phyloP scores from a whole-genome alignment of 768 basidiomycete genomes.

The Hypholoma sublateritium region DNA sequence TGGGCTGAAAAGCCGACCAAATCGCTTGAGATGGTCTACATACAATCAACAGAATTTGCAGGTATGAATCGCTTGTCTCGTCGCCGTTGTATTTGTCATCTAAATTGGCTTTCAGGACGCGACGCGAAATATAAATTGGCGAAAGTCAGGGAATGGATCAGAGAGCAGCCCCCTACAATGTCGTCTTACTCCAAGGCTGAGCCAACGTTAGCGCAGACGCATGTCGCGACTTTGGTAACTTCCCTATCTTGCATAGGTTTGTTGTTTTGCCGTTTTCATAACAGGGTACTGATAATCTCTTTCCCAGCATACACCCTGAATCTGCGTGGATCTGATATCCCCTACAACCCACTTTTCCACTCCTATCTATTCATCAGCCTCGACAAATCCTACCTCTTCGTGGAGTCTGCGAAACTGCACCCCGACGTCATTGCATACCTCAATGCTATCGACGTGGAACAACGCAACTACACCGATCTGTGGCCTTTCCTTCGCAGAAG shows the following conservation, averaged over 20 bases:
- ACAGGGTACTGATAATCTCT: constrained; percentile 1
- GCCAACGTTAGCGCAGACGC: constrained; percentile 60
- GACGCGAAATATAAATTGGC: constrained; percentile 71
- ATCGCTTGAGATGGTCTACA: constrained; percentile 60
- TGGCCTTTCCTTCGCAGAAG: constrained; percentile 76
- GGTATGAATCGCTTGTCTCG: constrained; percentile 33
- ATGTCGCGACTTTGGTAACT: constrained; percentile 67
- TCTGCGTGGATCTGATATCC: constrained; percentile 86
- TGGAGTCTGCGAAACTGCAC: constrained; percentile 67
- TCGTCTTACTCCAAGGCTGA: constrained; percentile 63
- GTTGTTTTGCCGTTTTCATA: constrained; percentile 16
- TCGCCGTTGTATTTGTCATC: not conserved
- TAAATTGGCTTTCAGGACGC: constrained; percentile 36
- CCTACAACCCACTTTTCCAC: constrained; percentile 90
- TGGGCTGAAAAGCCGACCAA: constrained; percentile 80
- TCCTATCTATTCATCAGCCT: constrained; percentile 78
- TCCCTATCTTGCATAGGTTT: constrained; percentile 71
- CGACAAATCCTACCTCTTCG: constrained; percentile 67
- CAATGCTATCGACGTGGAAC: constrained; percentile 50
- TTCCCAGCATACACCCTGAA: constrained; percentile 80
- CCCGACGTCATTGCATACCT: constrained; percentile 61
- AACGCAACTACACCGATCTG: constrained; percentile 71
- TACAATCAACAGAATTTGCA: constrained; percentile 72
- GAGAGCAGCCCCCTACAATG: constrained; percentile 52
- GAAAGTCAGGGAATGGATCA: constrained; percentile 71